These are phyloP conservation scores for Talaromyces sp. DNA, from an alignment of 2,329 filamentous ascomycete species.

Conservation along the genomic window DNA sequence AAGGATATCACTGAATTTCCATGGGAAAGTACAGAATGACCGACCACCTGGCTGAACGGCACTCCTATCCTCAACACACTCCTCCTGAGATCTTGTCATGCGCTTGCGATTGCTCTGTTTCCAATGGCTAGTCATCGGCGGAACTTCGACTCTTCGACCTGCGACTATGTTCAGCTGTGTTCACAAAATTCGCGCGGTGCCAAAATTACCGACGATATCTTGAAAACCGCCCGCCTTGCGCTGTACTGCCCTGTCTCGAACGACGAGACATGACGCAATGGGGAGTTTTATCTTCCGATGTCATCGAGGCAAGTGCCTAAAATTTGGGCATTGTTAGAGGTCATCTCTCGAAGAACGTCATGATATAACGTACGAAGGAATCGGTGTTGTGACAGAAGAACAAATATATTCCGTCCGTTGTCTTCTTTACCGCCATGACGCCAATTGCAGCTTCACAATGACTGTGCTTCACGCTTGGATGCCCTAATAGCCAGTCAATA, in stretches of 20 bases:
- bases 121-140: background rate
- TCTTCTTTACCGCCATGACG: constrained; percentile 85
- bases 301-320: constrained; percentile 80
- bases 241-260: constrained; percentile 50
- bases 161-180: background rate
- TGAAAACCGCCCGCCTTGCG: constrained; percentile 43
- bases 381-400: constrained; percentile 98
- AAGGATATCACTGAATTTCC: background rate
- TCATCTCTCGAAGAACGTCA: background rate
- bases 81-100: background rate
- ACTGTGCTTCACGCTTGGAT: constrained; percentile 77
- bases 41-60: background rate
- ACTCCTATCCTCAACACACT: background rate
- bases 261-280: constrained; percentile 84
- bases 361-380: constrained; percentile 53
- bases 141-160: constrained; percentile 5
- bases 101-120: background rate
- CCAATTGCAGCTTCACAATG: constrained; percentile 85
- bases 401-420: constrained; percentile 68
- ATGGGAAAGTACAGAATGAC: background rate
- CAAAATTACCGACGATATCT: constrained; percentile 26
- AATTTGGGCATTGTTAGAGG: background rate
- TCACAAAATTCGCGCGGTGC: background rate
- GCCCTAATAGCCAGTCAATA: constrained; percentile 43
- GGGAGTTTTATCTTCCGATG: constrained; percentile 69